Evolutionary conservation across 176 grass and related monocot species (phyloP).

Genomic region (Otatea glauca): DNA sequence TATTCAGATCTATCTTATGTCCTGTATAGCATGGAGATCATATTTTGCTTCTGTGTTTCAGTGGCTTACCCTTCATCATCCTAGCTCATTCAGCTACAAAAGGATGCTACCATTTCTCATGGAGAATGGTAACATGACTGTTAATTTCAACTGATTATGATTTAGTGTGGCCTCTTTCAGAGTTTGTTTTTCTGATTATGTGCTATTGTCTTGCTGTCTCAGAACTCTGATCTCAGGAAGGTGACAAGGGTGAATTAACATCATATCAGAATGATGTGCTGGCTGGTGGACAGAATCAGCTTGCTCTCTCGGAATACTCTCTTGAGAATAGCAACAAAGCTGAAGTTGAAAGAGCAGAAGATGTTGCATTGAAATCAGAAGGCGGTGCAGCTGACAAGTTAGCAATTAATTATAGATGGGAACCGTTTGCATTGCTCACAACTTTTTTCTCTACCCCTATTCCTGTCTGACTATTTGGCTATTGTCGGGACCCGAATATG

Average conservation of each 20-base stretch:
- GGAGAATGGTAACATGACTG: constrained; percentile 59
- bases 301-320: constrained; percentile 24
- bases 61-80: constrained; percentile 49
- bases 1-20: neutral
- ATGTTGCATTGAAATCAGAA: constrained; percentile 5
- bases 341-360: constrained; percentile 18
- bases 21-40: neutral
- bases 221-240: constrained; percentile 43
- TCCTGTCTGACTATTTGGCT: too few species aligned
- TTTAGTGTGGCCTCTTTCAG: neutral
- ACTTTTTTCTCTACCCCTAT: too few species aligned
- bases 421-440: too few species aligned
- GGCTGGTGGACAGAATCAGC: neutral
- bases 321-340: neutral
- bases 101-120: constrained; percentile 87
- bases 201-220: constrained; percentile 39
- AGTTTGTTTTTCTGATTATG: constrained; percentile 32
- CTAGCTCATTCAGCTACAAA: constrained; percentile 82
- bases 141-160: neutral
- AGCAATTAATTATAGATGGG: too few species aligned
- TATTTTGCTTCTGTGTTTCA: constrained; percentile 45
- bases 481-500: too few species aligned
- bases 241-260: neutral
- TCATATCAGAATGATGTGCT: neutral
- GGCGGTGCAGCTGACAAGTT: too few species aligned